phyloP scores from a whole-genome alignment of 805 yeast species.

The Saturnispora ahearnii region DNA sequence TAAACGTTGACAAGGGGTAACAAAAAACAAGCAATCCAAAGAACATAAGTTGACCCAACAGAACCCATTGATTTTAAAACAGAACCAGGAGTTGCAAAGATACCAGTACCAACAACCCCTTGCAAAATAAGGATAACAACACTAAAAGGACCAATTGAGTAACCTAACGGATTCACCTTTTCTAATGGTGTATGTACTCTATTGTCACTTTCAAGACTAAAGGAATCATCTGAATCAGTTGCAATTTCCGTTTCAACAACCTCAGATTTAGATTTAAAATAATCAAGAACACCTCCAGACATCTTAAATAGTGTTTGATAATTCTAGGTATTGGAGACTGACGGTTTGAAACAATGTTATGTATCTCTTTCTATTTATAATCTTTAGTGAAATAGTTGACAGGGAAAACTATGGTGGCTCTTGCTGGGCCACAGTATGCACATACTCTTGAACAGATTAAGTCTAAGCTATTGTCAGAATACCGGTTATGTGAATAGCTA shows the following conservation, averaged over 20 bases:
- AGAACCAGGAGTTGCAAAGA: conserved; percentile 60
- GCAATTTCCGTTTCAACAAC: neutral
- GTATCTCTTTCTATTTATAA: no score
- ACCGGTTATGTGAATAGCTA: no score
- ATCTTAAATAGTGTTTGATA: neutral
- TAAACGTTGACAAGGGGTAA: conserved; percentile 31
- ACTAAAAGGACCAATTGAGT: conserved; percentile 29
- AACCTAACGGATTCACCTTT: conserved; percentile 23
- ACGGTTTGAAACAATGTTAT: no score
- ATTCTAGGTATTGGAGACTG: no score
- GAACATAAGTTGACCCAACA: conserved; percentile 34
- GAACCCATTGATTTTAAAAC: conserved; percentile 40
- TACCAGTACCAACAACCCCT: conserved; percentile 70
- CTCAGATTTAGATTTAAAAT: neutral
- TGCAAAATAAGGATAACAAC: conserved; percentile 60
- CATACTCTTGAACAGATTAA: no score
- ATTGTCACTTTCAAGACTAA: neutral
- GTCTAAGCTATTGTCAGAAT: no score
- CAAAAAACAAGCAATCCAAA: conserved; percentile 36
- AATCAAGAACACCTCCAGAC: neutral
- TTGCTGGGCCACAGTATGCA: no score
- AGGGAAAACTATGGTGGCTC: no score
- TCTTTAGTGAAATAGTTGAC: no score
- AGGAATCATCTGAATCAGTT: neutral
- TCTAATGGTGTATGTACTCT: conserved; percentile 29